These are phyloP conservation scores for Calocera viscosa DNA, from an alignment of 768 basidiomycete genomes.

Conservation along the genomic window DNA sequence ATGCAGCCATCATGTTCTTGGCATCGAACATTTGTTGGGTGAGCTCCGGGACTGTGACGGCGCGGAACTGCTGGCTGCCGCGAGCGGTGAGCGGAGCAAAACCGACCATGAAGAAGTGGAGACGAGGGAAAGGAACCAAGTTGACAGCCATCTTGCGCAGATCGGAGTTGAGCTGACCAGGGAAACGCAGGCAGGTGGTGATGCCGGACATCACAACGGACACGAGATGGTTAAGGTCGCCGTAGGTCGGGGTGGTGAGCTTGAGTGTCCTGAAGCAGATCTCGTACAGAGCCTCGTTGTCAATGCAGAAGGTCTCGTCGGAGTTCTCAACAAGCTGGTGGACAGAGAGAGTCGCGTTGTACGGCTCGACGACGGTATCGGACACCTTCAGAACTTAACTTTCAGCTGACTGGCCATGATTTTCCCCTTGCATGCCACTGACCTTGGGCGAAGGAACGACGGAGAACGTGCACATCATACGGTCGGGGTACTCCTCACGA, in stretches of 20 bases:
- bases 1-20: constrained; percentile 99
- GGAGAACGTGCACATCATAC: constrained; percentile 99
- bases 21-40: constrained; percentile 99
- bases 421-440: neutral
- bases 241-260: constrained; percentile 88
- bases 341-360: constrained; percentile 96
- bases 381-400: constrained; percentile 44
- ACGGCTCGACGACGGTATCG: constrained; percentile 98
- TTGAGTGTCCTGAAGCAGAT: constrained; percentile 98
- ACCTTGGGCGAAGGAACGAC: constrained; percentile 93
- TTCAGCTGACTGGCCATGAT: constrained; percentile 3
- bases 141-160: constrained; percentile 96
- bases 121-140: constrained; percentile 99
- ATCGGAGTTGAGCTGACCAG: constrained; percentile 98
- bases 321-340: constrained; percentile 99
- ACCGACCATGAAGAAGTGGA: constrained; percentile 99
- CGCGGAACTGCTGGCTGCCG: constrained; percentile 89
- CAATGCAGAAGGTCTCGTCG: constrained; percentile 99
- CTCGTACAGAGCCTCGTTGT: constrained; percentile 98
- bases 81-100: constrained; percentile 90
- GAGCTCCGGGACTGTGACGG: constrained; percentile 92
- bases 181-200: constrained; percentile 98
- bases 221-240: constrained; percentile 95
- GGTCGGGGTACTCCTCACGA: constrained; percentile 95
- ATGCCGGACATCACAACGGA: constrained; percentile 98